Percentiles rank a stretch among this genome's conserved stretches.
Evolutionary conservation across 129 eudicot species (phyloP).

Genomic region (Logfia minima): DNA sequence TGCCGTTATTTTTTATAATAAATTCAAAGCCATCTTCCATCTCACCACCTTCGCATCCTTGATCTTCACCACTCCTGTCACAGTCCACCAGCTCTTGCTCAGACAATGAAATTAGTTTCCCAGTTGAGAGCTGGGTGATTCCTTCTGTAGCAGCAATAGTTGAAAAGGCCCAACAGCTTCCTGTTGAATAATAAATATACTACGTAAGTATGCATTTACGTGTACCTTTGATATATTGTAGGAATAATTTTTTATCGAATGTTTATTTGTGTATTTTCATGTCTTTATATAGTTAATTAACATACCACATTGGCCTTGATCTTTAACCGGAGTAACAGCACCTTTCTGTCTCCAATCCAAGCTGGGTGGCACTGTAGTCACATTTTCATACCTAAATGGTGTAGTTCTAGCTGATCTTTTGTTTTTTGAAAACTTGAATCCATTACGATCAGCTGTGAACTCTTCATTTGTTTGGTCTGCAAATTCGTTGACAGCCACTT

Average conservation of each 20-base stretch:
- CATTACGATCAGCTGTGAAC: conserved; percentile 36
- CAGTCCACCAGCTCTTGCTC: conserved; percentile 81
- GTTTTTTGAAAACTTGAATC: conserved; percentile 23
- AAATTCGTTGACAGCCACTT: conserved; percentile 30
- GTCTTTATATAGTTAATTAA: too few relatives aligned
- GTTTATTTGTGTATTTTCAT: too few relatives aligned
- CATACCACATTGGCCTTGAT: conserved; percentile 28
- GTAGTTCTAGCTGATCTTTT: not conserved
- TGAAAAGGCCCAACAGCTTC: conserved; percentile 91
- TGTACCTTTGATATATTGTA: too few relatives aligned
- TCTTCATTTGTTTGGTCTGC: conserved; percentile 43
- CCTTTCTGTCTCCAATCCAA: conserved; percentile 25
- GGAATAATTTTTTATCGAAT: too few relatives aligned
- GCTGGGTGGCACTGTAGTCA: conserved; percentile 39
- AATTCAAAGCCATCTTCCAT: conserved; percentile 71
- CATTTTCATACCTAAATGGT: conserved; percentile 64
- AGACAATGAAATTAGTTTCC: conserved; percentile 55
- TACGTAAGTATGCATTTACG: not conserved
- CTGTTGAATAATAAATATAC: conserved; percentile 29
- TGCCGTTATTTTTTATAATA: conserved; percentile 45
- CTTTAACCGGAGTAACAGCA: conserved; percentile 16
- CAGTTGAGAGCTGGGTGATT: conserved; percentile 59
- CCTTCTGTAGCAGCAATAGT: conserved; percentile 68
- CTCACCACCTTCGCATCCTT: conserved; percentile 75
- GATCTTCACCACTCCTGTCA: conserved; percentile 48